Base-by-base conservation (phyloP, 495 filamentous ascomycete species). In the Talaromyces borbonicus region DNA sequence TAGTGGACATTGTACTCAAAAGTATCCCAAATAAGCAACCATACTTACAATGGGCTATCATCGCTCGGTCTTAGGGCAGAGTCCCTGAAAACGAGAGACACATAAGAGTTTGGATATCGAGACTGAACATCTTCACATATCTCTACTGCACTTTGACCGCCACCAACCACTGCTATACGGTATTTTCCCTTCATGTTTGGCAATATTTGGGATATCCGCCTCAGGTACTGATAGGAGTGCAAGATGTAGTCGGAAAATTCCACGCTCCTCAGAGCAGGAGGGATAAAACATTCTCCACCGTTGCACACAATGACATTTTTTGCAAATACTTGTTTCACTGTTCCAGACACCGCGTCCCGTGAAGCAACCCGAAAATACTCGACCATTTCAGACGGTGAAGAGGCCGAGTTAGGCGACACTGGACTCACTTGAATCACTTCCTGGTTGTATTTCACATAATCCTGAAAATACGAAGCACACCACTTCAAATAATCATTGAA, bases 401-500 rank as follows among this genome's bases (percentile, higher is more conserved):
- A 49, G 44, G 59, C 26, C 26, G n/a, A n/a, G n/a, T 29, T 22
- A 16, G 19, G 52, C 19, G 55, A 56, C 59, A 64, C 53, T 45
- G 68, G 60, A 4, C 73, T 72, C 3, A 69, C 50, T 24, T 68
- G 58, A 9, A 84, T 51, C 2, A 90, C 89, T 56, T 92, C 85
- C 52, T 80, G 80, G 27, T 77, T 72, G 49, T 96, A 98, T 12
- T 61, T 64, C n/a, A 95, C 90, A 1, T 83, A 71, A 24, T 89
- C 77, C 8, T 80, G 73, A 54, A 98, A 98, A 48, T 77, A 78
- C 35, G 74, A 62, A 3, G 90, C 86, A 58, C 89, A 95, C 90
- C 90, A 98, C 11, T 81, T 71, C 62, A 98, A 79, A 60, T 98
- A 96, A 59, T 95, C 90, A 56, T 98, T 88, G 54, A 87, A 98